These are phyloP conservation scores for Circinella minor DNA, from an alignment of 371 early-diverging fungal genomes.

Conservation along the genomic window DNA sequence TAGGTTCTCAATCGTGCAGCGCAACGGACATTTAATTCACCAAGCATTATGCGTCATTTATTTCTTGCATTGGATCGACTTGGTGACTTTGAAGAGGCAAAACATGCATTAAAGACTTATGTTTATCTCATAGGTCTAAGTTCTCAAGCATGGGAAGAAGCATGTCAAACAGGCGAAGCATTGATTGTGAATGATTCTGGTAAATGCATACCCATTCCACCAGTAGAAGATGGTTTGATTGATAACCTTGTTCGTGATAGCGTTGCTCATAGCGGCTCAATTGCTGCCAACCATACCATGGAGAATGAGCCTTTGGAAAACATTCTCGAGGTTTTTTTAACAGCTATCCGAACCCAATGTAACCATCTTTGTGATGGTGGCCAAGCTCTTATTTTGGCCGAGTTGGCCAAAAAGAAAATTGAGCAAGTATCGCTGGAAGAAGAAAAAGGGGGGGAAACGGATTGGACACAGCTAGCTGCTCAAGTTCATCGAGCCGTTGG, in stretches of 20 bases:
- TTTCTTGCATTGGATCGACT: constrained; percentile 59
- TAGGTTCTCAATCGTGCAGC: constrained; percentile 69
- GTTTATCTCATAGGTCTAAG: constrained; percentile 53
- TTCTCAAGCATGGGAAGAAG: constrained; percentile 40
- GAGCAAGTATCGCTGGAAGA: not conserved
- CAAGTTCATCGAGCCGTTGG: constrained; percentile 63
- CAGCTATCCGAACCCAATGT: constrained; percentile 43
- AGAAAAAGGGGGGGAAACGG: not conserved
- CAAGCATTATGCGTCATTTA: constrained; percentile 68
- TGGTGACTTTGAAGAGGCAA: constrained; percentile 81
- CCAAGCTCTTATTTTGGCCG: constrained; percentile 43
- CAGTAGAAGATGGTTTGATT: constrained; percentile 16
- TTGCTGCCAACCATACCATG: constrained; percentile 1
- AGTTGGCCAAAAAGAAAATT: constrained; percentile 13
- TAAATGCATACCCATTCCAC: constrained; percentile 10
- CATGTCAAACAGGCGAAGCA: constrained; percentile 31
- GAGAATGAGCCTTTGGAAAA: constrained; percentile 24
- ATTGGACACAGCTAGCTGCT: constrained; percentile 13
- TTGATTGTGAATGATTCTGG: constrained; percentile 22
- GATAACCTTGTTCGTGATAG: constrained; percentile 5
- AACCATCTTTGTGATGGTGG: constrained; percentile 40
- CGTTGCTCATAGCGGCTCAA: constrained; percentile 56
- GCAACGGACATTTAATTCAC: constrained; percentile 76
- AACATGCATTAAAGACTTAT: constrained; percentile 69
- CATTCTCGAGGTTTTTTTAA: constrained; percentile 45